Evolutionary conservation across 1,284 basidiomycete species (phyloP), one percentile per base, ranked within the genome.

Genomic region (Neolentinus lepideus): DNA sequence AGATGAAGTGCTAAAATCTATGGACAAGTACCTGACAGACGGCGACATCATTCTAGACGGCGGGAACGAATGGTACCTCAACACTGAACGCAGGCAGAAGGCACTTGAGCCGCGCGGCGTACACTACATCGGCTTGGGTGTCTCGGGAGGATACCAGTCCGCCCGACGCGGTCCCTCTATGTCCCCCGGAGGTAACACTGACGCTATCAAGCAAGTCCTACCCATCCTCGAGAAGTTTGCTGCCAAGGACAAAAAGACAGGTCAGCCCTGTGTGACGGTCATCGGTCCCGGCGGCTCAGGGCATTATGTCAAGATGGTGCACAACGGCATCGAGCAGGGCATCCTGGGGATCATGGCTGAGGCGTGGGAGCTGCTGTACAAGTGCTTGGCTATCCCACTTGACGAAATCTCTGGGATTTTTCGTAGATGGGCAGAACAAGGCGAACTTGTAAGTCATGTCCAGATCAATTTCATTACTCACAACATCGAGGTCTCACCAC

Each of bases 261-360:
- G 63, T 10, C 26, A 38, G 36, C 56, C 61, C 35, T 63, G 60
- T 52, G 60, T 61, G 9, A 54, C 58, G 38, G 59, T 54, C 29
- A 50, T 64, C 10, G 63, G 64, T 11, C 60, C 61, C 24, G 58
- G 61, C 3, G 58, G 61, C 25, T 60, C 60, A 38, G 60, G 60
- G 25, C 62, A 62, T 57, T 65, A 62, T 45, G 64, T 64, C 16
- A 64, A 65, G 61, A 64, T 65, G 64, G 59, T 63, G 36, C 62
- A 65, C 54, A 65, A 64, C 38, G 62, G 64, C 12, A 63, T 65
- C 56, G 63, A 64, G 57, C 60, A 64, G 56, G 62, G 62, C 26
- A 60, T 63, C 22, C 56, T 63, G 25, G 61, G 62, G n/a, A 53
- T 61, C 51, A 57, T 62, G 43, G 56, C 54, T 56, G 60, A 61